phyloP scores from a whole-genome alignment of 225 moss, liverwort and hornwort genomes.

The Lunularia cruciata region DNA sequence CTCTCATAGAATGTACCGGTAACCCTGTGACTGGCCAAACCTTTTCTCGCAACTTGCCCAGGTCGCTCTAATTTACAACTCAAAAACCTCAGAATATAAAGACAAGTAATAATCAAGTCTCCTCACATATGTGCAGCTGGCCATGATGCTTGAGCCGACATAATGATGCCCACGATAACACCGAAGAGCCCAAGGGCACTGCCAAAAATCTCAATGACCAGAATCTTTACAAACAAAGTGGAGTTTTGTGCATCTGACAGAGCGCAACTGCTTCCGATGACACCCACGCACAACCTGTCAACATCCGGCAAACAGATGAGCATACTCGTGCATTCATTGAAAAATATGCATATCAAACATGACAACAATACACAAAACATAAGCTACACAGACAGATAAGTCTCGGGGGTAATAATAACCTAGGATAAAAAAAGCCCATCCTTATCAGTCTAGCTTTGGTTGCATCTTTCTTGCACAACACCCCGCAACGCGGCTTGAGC shows the following conservation, averaged over 20 bases:
- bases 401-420: too few relatives aligned
- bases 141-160: constrained; percentile 98
- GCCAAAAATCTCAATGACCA: constrained; percentile 99
- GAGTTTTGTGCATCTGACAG: constrained; percentile 98
- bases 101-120: constrained; percentile 8
- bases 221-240: constrained; percentile 86
- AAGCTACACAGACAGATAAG: too few relatives aligned
- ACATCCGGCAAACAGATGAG: neutral
- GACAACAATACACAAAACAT: neutral
- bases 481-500: too few relatives aligned
- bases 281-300: constrained; percentile 91
- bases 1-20: constrained; percentile 12
- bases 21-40: constrained; percentile 14
- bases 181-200: constrained; percentile 98
- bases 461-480: too few relatives aligned
- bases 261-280: constrained; percentile 99
- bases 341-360: neutral
- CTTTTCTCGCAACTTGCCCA: constrained; percentile 8
- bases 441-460: too few relatives aligned
- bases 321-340: neutral
- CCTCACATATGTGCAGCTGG: constrained; percentile 43
- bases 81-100: constrained; percentile 13
- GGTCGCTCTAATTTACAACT: constrained; percentile 40
- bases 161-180: constrained; percentile 97
- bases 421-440: too few relatives aligned